phyloP scores from a whole-genome alignment of 306 rosid genomes.

The Rubus idaeus region DNA sequence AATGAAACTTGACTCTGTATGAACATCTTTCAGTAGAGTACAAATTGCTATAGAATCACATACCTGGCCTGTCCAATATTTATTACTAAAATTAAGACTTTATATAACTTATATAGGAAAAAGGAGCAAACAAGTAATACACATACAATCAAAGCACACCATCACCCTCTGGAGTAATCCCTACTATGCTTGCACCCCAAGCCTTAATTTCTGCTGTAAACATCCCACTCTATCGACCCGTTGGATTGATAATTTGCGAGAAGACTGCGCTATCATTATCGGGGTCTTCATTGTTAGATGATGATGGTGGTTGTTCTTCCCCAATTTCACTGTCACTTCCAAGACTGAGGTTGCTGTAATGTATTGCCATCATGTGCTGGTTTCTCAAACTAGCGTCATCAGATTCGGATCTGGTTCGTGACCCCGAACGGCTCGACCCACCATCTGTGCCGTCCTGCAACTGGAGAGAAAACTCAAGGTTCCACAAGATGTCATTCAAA shows the following conservation, averaged over 20 bases:
- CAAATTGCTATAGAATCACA: slow-evolving; percentile 18
- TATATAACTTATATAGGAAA: neutral
- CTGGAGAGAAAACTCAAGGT: slow-evolving; percentile 52
- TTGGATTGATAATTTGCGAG: slow-evolving; percentile 50
- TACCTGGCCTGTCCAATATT: neutral
- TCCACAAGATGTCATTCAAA: slow-evolving; percentile 51
- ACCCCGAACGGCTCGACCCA: neutral
- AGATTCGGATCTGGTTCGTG: slow-evolving; percentile 5
- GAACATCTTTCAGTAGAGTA: slow-evolving; percentile 13
- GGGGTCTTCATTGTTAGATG: neutral
- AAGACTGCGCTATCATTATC: slow-evolving; percentile 30
- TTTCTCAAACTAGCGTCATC: slow-evolving; percentile 21
- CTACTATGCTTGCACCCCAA: slow-evolving; percentile 10
- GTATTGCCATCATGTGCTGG: slow-evolving; percentile 34
- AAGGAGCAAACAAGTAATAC: slow-evolving; percentile 5
- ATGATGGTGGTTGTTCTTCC: slow-evolving; percentile 11
- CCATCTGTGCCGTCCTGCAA: slow-evolving; percentile 40
- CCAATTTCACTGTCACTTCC: slow-evolving; percentile 39
- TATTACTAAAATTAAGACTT: neutral
- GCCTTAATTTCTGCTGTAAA: neutral
- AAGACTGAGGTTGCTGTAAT: slow-evolving; percentile 47
- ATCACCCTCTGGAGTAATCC: slow-evolving; percentile 1
- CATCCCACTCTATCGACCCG: slow-evolving; percentile 29
- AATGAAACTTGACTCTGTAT: slow-evolving; percentile 19
- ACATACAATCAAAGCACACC: slow-evolving; percentile 16